Evolutionary conservation across 2,329 filamentous ascomycete species (phyloP), one percentile per base, ranked within the genome.

Genomic region (Bisporella sp.): DNA sequence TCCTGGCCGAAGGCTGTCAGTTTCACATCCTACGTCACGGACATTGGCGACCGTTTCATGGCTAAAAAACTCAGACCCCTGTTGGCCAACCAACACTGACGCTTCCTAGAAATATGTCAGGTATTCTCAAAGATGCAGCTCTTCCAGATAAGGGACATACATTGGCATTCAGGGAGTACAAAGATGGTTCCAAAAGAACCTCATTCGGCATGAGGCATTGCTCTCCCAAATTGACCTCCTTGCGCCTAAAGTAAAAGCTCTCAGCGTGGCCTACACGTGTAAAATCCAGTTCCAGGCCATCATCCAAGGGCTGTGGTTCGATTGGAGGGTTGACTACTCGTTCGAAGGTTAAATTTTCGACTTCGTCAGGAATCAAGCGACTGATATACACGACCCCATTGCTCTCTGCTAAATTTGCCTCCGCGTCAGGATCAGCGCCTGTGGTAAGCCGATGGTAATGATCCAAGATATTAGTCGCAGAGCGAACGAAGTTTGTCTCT

Each of bases 291-390:
- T 43, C 41, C 12, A 43, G 9, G 12, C 21, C 41, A 43, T 28
- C 28, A 43, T 2, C 41, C 35, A 37, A n/a, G 4, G 35, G 8
- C n/a, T 37, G 35, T n/a, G n/a, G 2, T 37, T 37, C 35, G 28
- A 43, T 29, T 8, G 41, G 41, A 28, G 9, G 41, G 28, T 43
- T 43, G 9, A 43, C 8, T 43, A 9, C 2, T 21, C 21, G 9
- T 28, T 43, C 41, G 51, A 53, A 53, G 11, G n/a, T n/a, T 5
- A 13, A 21, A 32, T 62, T 63, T 39, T 53, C 48, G 6, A 50
- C 31, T 21, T 55, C 47, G 28, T 56, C 53, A 31, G 61, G 54
- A 13, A 58, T 50, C 9, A 64, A 51, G 28, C 61, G 56, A 40
- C 54, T 62, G 21, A 58, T 61, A 35, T 59, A 52, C 39, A 61